A percentile compares a stretch with the other conserved stretches of the same genome.
These are phyloP conservation scores for Xylariaceae sp. DNA, from an alignment of 2,329 filamentous ascomycete species.

Conservation along the genomic window DNA sequence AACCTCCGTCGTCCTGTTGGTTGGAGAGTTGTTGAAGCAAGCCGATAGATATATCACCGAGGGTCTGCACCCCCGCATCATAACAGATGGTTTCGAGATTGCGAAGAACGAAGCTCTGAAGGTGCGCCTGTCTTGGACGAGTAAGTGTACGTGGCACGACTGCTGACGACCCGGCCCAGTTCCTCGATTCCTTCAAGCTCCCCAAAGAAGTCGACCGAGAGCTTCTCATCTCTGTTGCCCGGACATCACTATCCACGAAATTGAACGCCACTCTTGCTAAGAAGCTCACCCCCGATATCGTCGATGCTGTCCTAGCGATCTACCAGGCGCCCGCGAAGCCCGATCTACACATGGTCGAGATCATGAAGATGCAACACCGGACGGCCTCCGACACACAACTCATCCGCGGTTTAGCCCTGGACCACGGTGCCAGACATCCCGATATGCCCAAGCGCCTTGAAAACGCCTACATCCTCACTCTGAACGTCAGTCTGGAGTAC, in stretches of 20 bases:
- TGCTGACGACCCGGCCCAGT: conserved; percentile 47
- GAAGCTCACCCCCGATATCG: conserved; percentile 89
- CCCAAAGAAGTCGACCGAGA: conserved; percentile 84
- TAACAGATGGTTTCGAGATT: conserved; percentile 96
- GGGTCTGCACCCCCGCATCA: conserved; percentile 92
- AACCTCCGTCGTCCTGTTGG: conserved; percentile 89
- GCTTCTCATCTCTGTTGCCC: conserved; percentile 84
- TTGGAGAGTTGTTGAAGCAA: conserved; percentile 96
- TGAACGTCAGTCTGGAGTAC: conserved; percentile 97
- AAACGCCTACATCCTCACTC: conserved; percentile 88
- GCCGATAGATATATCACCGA: conserved; percentile 94
- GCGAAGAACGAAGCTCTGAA: conserved; percentile 90
- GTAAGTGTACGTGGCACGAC: conserved; percentile 1
- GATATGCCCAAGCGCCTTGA: conserved; percentile 97
- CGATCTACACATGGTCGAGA: conserved; percentile 98
- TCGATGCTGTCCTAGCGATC: conserved; percentile 93
- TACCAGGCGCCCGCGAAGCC: conserved; percentile 86
- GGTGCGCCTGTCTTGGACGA: conserved; percentile 41
- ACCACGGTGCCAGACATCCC: conserved; percentile 92
- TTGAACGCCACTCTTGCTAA: conserved; percentile 83
- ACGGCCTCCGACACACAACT: conserved; percentile 93
- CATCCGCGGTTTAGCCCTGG: conserved; percentile 85
- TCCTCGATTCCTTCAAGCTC: conserved; percentile 92
- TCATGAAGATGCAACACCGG: conserved; percentile 99
- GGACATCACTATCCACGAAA: conserved; percentile 93